phyloP scores from a whole-genome alignment of 208 protist genomes.

The Crithidia fasciculata region DNA sequence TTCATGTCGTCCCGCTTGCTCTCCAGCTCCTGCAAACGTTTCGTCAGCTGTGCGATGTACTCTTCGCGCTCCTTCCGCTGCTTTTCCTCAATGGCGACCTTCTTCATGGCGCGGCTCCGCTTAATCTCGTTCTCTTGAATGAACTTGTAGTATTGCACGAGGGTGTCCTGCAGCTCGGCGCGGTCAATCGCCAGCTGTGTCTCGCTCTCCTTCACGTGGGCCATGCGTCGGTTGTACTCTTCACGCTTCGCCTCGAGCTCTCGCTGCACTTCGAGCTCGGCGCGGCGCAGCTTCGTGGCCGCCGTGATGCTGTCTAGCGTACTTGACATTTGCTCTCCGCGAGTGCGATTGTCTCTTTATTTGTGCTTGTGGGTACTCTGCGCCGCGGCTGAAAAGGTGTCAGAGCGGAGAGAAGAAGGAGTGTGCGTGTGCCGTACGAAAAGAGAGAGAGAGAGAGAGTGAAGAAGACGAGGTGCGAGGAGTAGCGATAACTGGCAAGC shows the following conservation, averaged over 20 bases:
- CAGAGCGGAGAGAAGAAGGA: too few relatives aligned
- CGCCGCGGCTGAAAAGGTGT: too few relatives aligned
- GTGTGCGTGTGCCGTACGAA: background rate
- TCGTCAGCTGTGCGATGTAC: constrained; percentile 75
- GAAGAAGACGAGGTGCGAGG: background rate
- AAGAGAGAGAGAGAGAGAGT: background rate
- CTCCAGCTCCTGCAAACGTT: constrained; percentile 62
- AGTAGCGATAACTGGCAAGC: too few relatives aligned
- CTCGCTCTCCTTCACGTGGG: constrained; percentile 82
- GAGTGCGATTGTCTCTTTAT: background rate
- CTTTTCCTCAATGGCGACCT: constrained; percentile 83
- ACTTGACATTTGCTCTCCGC: constrained; percentile 52
- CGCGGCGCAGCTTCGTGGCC: constrained; percentile 84
- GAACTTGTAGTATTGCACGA: constrained; percentile 95
- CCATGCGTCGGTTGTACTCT: constrained; percentile 86
- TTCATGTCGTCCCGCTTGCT: constrained; percentile 61
- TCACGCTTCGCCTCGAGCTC: constrained; percentile 89
- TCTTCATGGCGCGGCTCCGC: constrained; percentile 85
- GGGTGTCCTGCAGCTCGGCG: constrained; percentile 86
- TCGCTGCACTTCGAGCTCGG: constrained; percentile 85
- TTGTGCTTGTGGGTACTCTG: too few relatives aligned
- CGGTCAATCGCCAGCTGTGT: constrained; percentile 77
- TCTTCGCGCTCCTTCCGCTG: constrained; percentile 87
- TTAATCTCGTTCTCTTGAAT: constrained; percentile 95
- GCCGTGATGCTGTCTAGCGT: constrained; percentile 92